These are phyloP conservation scores for Uronychia binucleata DNA, from an alignment of 73 alveolate genomes.

Conservation along the genomic window DNA sequence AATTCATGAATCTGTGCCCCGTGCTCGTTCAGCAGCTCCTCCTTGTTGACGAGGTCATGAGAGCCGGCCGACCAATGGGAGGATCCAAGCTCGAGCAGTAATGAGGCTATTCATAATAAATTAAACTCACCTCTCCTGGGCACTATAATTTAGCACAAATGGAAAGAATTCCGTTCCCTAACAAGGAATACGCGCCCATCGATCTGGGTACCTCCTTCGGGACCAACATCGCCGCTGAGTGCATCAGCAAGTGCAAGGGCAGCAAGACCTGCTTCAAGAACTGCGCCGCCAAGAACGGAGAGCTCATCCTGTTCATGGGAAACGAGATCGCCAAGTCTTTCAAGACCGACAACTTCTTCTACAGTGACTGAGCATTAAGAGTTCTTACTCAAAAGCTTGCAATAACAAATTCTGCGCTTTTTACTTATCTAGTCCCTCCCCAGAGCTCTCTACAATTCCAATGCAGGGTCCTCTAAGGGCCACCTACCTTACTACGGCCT, in stretches of 20 bases:
- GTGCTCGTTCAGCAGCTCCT: slow-evolving; percentile 95
- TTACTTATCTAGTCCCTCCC: no score
- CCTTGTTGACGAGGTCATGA: slow-evolving; percentile 98
- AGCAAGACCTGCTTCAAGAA: not conserved
- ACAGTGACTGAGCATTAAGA: not conserved
- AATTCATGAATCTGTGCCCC: slow-evolving; percentile 94
- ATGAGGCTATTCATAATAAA: not conserved
- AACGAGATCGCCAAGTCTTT: not conserved
- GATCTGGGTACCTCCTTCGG: not conserved
- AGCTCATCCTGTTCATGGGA: not conserved
- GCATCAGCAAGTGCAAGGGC: not conserved
- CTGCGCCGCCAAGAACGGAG: not conserved
- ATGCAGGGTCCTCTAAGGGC: no score
- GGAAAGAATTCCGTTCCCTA: not conserved
- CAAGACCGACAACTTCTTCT: not conserved
- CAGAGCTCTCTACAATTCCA: no score
- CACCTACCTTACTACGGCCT: no score
- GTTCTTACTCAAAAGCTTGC: no score
- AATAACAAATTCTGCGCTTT: no score
- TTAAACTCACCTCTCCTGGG: not conserved
- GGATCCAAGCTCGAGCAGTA: slow-evolving; percentile 5
- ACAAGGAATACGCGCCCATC: not conserved
- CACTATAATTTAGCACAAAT: not conserved
- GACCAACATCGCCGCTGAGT: not conserved
- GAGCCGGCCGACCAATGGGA: slow-evolving; percentile 97